Evolutionary conservation across 164 flowering plant genomes (phyloP), one percentile per base, ranked within the genome.

Genomic region (Amborella trichopoda): DNA sequence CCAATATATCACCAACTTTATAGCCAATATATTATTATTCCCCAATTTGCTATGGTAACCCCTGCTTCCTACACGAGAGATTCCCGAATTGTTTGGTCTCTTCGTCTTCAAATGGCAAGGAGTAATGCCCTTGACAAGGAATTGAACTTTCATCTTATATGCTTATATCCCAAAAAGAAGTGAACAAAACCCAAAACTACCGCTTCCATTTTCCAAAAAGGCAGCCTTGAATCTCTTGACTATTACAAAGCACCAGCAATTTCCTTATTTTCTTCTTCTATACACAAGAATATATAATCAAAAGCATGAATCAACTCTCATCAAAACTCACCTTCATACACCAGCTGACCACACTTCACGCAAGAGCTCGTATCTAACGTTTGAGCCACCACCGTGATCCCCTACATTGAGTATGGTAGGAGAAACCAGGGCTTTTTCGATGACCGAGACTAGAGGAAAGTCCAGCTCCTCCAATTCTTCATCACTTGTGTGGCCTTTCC

Each of bases 391-490:
- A 37, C 42, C 59, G 25, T 44, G 40, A 23, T 46, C 53, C 28
- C 23, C 54, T 25, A 54, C 68, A 56, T 58, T 67, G 3, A 56
- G 60, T 27, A 19, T 49, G 21, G 62, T 41, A 23, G 77, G 68
- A 23, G 81, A 64, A 5, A 61, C 27, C 11, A 74, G 61, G 58
- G 48, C 20, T 52, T 77, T 74, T 16, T 73, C 80, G 2, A 84
- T 62, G 42, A 82, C 56, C 6, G 69, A 68, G 16, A 68, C 42
- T 0, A 84, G 70, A 43, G 95, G 93, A 55, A 71, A 80, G 54
- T 81, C 76, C 59, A 93, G 52, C 54, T 85, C 95, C 23, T 83
- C 97, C 46, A 93, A 68, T 55, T 93, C 99, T 6, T 93, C 99
- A 46, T 88, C 95, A 34, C 99, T 93, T 10, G 94, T 88, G 51